Evolutionary conservation across 2,329 filamentous ascomycete species (phyloP), one percentile per base, ranked within the genome.

Genomic region (Ophiostoma quercus): DNA sequence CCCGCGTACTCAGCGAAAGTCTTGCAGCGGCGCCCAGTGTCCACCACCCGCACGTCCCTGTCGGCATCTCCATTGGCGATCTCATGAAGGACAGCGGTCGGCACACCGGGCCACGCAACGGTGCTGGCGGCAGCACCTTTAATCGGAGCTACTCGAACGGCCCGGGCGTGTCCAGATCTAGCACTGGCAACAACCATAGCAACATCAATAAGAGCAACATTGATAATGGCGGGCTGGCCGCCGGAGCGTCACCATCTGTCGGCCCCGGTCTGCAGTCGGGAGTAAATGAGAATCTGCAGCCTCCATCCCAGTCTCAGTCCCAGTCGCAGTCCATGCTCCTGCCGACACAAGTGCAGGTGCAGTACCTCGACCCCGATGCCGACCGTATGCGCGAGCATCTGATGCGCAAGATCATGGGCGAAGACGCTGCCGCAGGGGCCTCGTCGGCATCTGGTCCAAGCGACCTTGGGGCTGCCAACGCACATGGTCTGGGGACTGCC

Each of bases 331-430:
- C 62, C 1, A 37, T 65, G 62, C 62, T 65, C 14, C 73, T 76
- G 7, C 83, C 82, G 7, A 79, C 81, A 0, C 78, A 81, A 1
- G 87, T 85, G 8, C 85, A 88, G 76, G 77, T 88, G 2, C 81
- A 81, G 71, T 87, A 87, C 70, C 79, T 82, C 4, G 83, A 86
- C 70, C 81, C 83, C 0, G 81, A 84, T 22, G 84, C 83, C 2
- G 77, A 80, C 72, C 77, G 78, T 71, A 78, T 78, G 68, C 82
- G 81, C 74, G 80, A 78, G 39, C 77, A 78, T 72, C 74, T 85
- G 22, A 80, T 84, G 78, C 81, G 76, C 68, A 81, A 80, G 72
- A 83, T 85, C 78, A 70, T 76, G 70, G 77, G 74, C 12, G 73
- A 57, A 9, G 62, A 65, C 39, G 34, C 34, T n/a, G 34, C 62